Evolutionary conservation across 441 rosid genomes (phyloP).

Genomic region (Adansonia grandidieri): DNA sequence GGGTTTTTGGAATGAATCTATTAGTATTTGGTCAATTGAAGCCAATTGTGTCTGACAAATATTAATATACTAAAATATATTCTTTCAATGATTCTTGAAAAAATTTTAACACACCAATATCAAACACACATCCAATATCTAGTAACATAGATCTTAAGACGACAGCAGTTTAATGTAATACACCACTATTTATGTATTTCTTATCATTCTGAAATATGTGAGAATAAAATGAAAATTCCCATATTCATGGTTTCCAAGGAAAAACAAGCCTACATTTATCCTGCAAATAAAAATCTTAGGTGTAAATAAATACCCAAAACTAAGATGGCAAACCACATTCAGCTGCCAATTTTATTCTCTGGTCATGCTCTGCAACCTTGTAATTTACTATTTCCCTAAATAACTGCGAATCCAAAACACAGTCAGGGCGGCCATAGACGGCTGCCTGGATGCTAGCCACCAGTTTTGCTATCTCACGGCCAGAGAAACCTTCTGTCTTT

Average conservation of each 20-base stretch:
- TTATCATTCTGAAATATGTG: not conserved
- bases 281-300: not conserved
- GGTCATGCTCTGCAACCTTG: slow-evolving; percentile 78
- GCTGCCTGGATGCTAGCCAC: slow-evolving; percentile 87
- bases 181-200: too few species aligned
- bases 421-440: slow-evolving; percentile 73
- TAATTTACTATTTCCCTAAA: slow-evolving; percentile 76
- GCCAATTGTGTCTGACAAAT: too few species aligned
- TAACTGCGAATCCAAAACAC: slow-evolving; percentile 67
- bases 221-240: slow-evolving; percentile 25
- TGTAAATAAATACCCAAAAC: slow-evolving; percentile 17
- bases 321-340: slow-evolving; percentile 44
- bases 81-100: too few species aligned
- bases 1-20: not conserved
- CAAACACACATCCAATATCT: too few species aligned
- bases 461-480: slow-evolving; percentile 90
- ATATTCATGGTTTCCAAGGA: not conserved
- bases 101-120: too few species aligned
- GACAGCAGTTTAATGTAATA: not conserved
- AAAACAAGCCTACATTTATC: not conserved
- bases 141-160: not conserved
- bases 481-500: slow-evolving; percentile 83
- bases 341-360: slow-evolving; percentile 66
- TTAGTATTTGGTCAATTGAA: too few species aligned
- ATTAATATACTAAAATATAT: too few species aligned